Evolutionary conservation across 495 filamentous ascomycete species (phyloP), one percentile per base, ranked within the genome.

Genomic region (Penicillium cinerascens): DNA sequence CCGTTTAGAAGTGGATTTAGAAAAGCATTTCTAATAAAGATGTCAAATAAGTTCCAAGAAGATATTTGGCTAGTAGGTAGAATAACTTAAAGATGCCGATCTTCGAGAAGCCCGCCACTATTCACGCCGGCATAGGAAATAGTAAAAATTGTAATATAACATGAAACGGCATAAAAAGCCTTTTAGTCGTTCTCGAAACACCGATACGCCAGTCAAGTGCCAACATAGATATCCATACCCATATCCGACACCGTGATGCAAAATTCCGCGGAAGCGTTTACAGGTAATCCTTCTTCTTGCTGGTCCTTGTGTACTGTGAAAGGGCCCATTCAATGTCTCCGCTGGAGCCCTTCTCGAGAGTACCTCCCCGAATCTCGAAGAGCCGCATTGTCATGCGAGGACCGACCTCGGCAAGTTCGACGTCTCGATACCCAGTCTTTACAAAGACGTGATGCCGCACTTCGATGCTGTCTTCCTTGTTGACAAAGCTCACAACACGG

Each of bases 281-380:
- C 51, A 96, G 81, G 66, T 95, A 93, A 58, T 92, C 89, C 79
- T 95, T 96, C 80, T 97, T 97, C 69, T 79, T 79, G 64, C 85
- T 83, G 27, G 91, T 97, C 60, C 93, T 83, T 1, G 92, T 98
- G 66, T 96, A 98, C 62, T 96, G 92, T 50, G 87, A 93, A 55
- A 97, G 73, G 46, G 88, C 83, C 93, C 93, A 98, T 70, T 98
- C 95, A 27, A 89, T 82, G 76, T 97, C 95, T n/a, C 92, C 92
- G 58, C 91, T 88, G 57, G 95, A 95, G 61, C 68, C 72, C 55
- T 92, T 95, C 64, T 97, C 93, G 41, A 96, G 74, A 2, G 92
- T 93, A n/a, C 93, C 92, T 47, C 88, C 85, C 42, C 91, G 79
- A 52, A 99, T 95, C 68, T 96, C 90, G 72, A 97, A 99, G 22